A percentile compares a stretch with the other conserved stretches of the same genome.
phyloP scores from a whole-genome alignment of 177 flowering plant genomes.

The Vitis hybrid region DNA sequence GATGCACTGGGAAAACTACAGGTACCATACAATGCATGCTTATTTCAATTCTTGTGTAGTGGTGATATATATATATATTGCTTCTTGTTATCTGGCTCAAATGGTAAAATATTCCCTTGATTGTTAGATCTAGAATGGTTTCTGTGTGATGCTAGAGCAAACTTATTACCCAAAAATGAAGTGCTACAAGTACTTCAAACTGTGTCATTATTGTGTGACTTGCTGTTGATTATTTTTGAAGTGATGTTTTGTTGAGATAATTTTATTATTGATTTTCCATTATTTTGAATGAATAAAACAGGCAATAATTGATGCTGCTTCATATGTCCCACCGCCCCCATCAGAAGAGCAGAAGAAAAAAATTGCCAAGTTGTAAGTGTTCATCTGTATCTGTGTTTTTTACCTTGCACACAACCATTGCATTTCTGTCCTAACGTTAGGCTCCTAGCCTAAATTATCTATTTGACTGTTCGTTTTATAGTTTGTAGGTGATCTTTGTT shows the following conservation, averaged over 20 bases:
- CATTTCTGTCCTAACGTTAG: background rate
- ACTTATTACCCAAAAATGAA: background rate
- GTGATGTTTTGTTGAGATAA: background rate
- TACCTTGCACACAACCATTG: background rate
- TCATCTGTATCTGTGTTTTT: background rate
- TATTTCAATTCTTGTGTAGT: background rate
- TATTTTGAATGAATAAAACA: constrained; percentile 19
- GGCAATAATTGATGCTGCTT: constrained; percentile 96
- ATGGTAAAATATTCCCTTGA: background rate
- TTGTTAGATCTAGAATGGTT: background rate
- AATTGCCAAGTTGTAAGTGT: constrained; percentile 51
- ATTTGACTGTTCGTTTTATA: too few species aligned
- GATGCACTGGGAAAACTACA: constrained; percentile 90
- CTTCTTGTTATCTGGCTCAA: background rate
- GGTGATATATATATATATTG: background rate
- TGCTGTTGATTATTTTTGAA: background rate
- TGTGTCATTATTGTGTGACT: background rate
- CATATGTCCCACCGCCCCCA: constrained; percentile 98
- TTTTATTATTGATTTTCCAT: background rate
- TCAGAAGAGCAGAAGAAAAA: constrained; percentile 71
- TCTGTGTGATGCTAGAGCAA: background rate
- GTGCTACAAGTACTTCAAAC: background rate
- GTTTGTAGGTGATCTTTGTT: background rate
- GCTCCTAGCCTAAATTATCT: background rate
- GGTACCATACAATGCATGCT: constrained; percentile 38